Conservation (phyloP, 495 filamentous ascomycete species). For the Xylona heveae region DNA sequence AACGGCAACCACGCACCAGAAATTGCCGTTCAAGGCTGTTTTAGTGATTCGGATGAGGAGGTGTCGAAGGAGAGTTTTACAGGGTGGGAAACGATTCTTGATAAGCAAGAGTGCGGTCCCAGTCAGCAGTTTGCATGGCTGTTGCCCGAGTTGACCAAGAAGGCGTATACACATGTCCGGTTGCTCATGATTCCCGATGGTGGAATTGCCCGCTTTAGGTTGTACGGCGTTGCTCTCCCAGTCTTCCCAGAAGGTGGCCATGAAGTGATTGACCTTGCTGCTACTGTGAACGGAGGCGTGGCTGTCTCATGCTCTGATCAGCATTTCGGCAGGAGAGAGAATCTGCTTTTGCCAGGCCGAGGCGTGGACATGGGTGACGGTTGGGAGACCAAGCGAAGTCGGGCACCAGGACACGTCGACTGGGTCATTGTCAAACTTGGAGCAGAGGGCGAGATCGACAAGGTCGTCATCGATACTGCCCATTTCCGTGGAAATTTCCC, state of each 20-base stretch:
- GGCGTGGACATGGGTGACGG: slow-evolving; percentile 88
- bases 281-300: slow-evolving; percentile 61
- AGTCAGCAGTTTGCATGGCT: slow-evolving; percentile 61
- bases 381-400: slow-evolving; percentile 75
- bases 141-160: slow-evolving; percentile 31
- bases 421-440: slow-evolving; percentile 72
- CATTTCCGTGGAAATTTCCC: slow-evolving; percentile 87
- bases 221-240: slow-evolving; percentile 60
- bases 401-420: slow-evolving; percentile 59
- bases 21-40: slow-evolving; percentile 59
- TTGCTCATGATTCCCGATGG: slow-evolving; percentile 87
- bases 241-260: slow-evolving; percentile 39
- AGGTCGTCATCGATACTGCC: slow-evolving; percentile 67
- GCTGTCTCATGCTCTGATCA: slow-evolving; percentile 61
- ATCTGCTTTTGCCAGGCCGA: slow-evolving; percentile 65
- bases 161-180: slow-evolving; percentile 65
- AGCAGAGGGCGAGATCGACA: slow-evolving; percentile 42
- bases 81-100: slow-evolving; percentile 56
- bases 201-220: slow-evolving; percentile 70
- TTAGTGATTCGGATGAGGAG: slow-evolving; percentile 27
- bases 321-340: slow-evolving; percentile 68
- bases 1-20: slow-evolving; percentile 71
- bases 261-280: slow-evolving; percentile 59
- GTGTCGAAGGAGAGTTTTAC: slow-evolving; percentile 33
- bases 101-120: slow-evolving; percentile 49